Evolutionary conservation across 371 early-diverging fungal species (phyloP).

Genomic region (Fennellomyces sp.): DNA sequence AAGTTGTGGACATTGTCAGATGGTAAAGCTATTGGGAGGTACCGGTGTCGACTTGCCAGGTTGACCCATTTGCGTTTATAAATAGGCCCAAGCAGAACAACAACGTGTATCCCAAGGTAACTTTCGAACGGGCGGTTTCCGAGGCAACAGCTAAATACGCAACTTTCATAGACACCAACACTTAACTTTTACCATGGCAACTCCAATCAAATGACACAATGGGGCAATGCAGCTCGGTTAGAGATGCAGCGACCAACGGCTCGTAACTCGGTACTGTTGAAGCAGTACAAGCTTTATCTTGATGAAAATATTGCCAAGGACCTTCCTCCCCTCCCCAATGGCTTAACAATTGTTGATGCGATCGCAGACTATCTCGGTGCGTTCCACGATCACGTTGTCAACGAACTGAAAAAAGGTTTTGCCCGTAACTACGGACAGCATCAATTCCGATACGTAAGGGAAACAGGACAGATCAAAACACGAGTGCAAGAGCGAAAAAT

Average conservation of each 20-base stretch:
- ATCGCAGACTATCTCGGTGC: constrained; percentile 58
- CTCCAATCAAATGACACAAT: constrained; percentile 52
- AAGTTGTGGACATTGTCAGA: constrained; percentile 61
- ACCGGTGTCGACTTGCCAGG: background rate
- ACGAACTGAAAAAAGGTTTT: constrained; percentile 52
- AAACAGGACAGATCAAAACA: background rate
- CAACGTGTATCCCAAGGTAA: constrained; percentile 62
- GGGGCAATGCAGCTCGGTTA: constrained; percentile 60
- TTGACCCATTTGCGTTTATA: background rate
- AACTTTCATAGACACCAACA: constrained; percentile 41
- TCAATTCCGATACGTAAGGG: constrained; percentile 47
- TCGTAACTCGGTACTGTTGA: constrained; percentile 50
- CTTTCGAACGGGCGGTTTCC: background rate
- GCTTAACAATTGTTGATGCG: constrained; percentile 51
- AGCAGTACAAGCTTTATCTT: constrained; percentile 58
- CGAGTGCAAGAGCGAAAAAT: background rate
- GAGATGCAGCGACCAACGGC: constrained; percentile 53
- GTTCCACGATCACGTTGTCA: constrained; percentile 56
- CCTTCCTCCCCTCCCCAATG: constrained; percentile 52
- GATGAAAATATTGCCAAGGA: constrained; percentile 58
- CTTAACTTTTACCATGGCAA: constrained; percentile 52
- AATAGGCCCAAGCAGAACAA: constrained; percentile 62
- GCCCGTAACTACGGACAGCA: constrained; percentile 38
- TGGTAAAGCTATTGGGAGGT: constrained; percentile 37
- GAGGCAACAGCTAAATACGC: background rate